Evolutionary conservation across 2,329 filamentous ascomycete genomes (phyloP).

Genomic region (Aureobasidium musti): DNA sequence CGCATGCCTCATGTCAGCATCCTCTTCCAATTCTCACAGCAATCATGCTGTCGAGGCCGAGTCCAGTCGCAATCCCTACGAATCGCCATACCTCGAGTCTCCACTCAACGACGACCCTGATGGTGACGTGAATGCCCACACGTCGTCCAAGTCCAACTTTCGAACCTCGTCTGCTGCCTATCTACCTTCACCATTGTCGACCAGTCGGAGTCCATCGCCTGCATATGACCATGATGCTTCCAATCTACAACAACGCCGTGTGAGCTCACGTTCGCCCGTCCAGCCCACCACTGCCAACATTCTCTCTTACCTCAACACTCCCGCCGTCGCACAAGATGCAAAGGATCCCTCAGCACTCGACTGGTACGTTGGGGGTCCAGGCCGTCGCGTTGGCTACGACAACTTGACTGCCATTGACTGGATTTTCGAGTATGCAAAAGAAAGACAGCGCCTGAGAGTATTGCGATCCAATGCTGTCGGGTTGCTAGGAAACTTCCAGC

Average conservation of each 20-base stretch:
- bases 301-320: slow-evolving; percentile 47
- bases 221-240: slow-evolving; percentile 37
- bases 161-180: slow-evolving; percentile 51
- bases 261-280: slow-evolving; percentile 29
- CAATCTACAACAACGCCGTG: slow-evolving; percentile 38
- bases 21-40: slow-evolving; percentile 36
- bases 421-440: slow-evolving; percentile 99
- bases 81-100: slow-evolving; percentile 45
- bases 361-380: slow-evolving; percentile 89
- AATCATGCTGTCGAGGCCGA: slow-evolving; percentile 48
- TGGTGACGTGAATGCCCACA: slow-evolving; percentile 36
- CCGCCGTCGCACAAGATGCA: slow-evolving; percentile 39
- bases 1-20: slow-evolving; percentile 43
- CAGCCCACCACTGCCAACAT: slow-evolving; percentile 44
- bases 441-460: slow-evolving; percentile 81
- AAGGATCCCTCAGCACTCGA: slow-evolving; percentile 58
- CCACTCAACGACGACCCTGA: slow-evolving; percentile 49
- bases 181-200: slow-evolving; percentile 45
- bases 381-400: slow-evolving; percentile 87
- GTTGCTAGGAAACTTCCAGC: slow-evolving; percentile 69
- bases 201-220: slow-evolving; percentile 36
- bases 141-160: slow-evolving; percentile 70
- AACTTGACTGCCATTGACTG: slow-evolving; percentile 97
- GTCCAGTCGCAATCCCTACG: slow-evolving; percentile 46
- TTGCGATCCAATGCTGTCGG: slow-evolving; percentile 61